Conservation (phyloP, 2,329 filamentous ascomycete species). For the Aspergillus vadensis region DNA sequence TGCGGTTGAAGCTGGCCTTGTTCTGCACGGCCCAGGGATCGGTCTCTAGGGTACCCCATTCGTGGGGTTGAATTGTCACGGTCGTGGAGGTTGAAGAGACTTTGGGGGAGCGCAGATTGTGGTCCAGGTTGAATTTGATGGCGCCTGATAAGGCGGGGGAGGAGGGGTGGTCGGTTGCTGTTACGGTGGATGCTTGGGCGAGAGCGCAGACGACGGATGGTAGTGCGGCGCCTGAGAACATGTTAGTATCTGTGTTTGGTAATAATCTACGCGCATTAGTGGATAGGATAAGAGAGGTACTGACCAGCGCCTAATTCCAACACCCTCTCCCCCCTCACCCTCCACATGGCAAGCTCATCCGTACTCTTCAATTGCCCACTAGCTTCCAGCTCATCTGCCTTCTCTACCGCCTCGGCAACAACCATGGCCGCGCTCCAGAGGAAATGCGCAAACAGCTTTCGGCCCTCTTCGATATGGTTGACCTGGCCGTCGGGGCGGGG, state of each 20-base stretch:
- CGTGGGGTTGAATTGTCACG: slow-evolving; percentile 52
- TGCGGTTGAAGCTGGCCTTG: slow-evolving; percentile 51
- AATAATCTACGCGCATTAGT: no score
- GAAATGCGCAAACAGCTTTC: slow-evolving; percentile 60
- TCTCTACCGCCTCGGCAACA: slow-evolving; percentile 46
- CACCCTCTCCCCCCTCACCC: slow-evolving; percentile 53
- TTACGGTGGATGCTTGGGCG: slow-evolving; percentile 41
- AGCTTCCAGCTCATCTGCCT: slow-evolving; percentile 24
- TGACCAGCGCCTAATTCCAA: slow-evolving; percentile 63
- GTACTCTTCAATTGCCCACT: slow-evolving; percentile 6
- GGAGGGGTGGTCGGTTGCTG: slow-evolving; percentile 55
- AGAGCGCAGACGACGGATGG: slow-evolving; percentile 44
- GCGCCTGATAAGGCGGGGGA: slow-evolving; percentile 45
- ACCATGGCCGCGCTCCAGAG: slow-evolving; percentile 58
- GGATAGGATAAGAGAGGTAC: neutral
- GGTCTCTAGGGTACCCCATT: slow-evolving; percentile 54
- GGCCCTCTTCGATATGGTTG: slow-evolving; percentile 46
- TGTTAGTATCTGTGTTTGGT: neutral
- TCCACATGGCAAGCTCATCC: slow-evolving; percentile 37
- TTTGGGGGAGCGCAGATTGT: slow-evolving; percentile 35
- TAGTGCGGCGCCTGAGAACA: slow-evolving; percentile 40
- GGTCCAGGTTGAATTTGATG: slow-evolving; percentile 51
- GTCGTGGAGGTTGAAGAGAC: neutral
- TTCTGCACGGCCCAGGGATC: slow-evolving; percentile 41
- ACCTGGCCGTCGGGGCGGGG: slow-evolving; percentile 9